phyloP scores from a whole-genome alignment of 352 stramenopile species.

The Pythium biforme region DNA sequence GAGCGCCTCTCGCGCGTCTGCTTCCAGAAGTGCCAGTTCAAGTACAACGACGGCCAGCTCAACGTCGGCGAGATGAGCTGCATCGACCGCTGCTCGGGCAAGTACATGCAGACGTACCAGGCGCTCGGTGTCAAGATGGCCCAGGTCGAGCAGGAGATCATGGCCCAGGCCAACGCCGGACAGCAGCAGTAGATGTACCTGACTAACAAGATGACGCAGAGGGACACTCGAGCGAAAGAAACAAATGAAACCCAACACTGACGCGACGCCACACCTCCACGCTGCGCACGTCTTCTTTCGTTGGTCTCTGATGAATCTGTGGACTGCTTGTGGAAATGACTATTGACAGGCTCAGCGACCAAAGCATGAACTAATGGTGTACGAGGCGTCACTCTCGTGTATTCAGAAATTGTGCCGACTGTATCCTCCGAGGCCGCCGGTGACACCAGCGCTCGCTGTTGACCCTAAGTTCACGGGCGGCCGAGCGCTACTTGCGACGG shows the following conservation, averaged over 20 bases:
- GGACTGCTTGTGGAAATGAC: background rate
- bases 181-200: constrained; percentile 21
- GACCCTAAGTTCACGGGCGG: constrained; percentile 22
- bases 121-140: constrained; percentile 94
- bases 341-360: background rate
- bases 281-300: background rate
- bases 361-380: background rate
- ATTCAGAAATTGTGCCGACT: constrained; percentile 78
- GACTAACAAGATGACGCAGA: background rate
- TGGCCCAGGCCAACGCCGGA: constrained; percentile 59
- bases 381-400: constrained; percentile 6
- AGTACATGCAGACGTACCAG: constrained; percentile 97
- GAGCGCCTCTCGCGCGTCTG: constrained; percentile 90
- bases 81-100: constrained; percentile 96
- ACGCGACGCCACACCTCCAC: background rate
- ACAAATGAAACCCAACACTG: background rate
- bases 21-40: constrained; percentile 95
- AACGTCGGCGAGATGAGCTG: constrained; percentile 98
- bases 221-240: background rate
- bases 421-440: constrained; percentile 53
- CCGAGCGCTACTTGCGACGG: constrained; percentile 14
- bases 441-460: constrained; percentile 50
- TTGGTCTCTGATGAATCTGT: background rate
- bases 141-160: constrained; percentile 93
- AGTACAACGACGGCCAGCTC: constrained; percentile 96